These are phyloP conservation scores for Setaria italica DNA, from an alignment of 202 grass and related monocot genomes.

Conservation along the genomic window DNA sequence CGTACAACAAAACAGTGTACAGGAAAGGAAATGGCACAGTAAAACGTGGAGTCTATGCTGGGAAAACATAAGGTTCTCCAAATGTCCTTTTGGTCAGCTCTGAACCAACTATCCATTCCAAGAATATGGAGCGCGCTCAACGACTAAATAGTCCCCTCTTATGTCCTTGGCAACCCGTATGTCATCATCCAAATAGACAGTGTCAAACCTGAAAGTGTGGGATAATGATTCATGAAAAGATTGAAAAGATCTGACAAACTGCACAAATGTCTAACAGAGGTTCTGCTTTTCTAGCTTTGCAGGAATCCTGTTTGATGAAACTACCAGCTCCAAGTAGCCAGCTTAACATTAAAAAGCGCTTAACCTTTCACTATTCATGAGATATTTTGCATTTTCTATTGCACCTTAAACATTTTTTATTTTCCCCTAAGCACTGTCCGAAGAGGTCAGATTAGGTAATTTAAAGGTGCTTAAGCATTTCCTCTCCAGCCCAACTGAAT, in stretches of 20 bases:
- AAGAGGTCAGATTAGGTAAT: background rate
- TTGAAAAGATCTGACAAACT: constrained; percentile 16
- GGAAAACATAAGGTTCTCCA: constrained; percentile 36
- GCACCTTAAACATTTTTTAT: background rate
- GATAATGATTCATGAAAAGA: constrained; percentile 24
- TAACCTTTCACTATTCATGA: constrained; percentile 15
- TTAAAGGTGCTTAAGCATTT: background rate
- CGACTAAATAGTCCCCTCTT: constrained; percentile 91
- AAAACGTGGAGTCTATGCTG: constrained; percentile 28
- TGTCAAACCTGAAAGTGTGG: constrained; percentile 84
- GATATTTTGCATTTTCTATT: background rate
- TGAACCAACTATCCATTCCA: constrained; percentile 59
- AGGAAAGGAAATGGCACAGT: constrained; percentile 17
- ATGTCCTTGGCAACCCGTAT: constrained; percentile 96
- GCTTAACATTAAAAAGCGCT: constrained; percentile 10
- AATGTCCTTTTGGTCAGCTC: constrained; percentile 1
- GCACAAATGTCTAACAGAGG: background rate
- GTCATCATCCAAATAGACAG: constrained; percentile 91
- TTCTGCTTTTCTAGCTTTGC: constrained; percentile 1
- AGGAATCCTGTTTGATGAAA: constrained; percentile 3
- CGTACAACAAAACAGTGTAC: constrained; percentile 30
- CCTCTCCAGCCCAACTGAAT: background rate
- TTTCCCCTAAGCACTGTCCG: background rate
- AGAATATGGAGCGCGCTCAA: constrained; percentile 89
- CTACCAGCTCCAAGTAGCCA: background rate